These are phyloP conservation scores for Mycosphaerella sp. DNA, from an alignment of 2,329 filamentous ascomycete genomes.

Conservation along the genomic window DNA sequence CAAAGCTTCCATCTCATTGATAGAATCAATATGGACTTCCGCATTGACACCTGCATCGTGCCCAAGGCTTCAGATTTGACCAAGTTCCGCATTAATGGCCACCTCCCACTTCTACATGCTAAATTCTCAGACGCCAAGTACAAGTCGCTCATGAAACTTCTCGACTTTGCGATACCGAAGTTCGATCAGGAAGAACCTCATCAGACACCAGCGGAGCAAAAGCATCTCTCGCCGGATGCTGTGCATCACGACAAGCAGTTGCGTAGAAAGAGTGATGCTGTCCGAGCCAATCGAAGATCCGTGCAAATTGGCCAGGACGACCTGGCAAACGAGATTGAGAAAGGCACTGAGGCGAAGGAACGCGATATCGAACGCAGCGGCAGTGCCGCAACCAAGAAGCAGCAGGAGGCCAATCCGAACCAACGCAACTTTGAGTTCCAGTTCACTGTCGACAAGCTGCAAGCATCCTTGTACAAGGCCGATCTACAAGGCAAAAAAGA, in stretches of 20 bases:
- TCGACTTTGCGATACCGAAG: conserved; percentile 89
- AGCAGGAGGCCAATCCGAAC: conserved; percentile 55
- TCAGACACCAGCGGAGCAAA: conserved; percentile 27
- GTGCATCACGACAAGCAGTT: conserved; percentile 32
- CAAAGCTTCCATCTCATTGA: conserved; percentile 86
- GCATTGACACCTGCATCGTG: conserved; percentile 93
- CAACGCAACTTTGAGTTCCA: conserved; percentile 94
- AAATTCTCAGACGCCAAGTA: conserved; percentile 93
- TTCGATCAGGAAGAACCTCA: conserved; percentile 45
- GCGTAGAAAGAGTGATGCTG: conserved; percentile 34
- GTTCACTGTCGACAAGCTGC: conserved; percentile 89
- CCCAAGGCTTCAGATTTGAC: conserved; percentile 91
- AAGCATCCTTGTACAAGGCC: conserved; percentile 84
- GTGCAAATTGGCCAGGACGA: conserved; percentile 67
- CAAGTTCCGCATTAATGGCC: conserved; percentile 83
- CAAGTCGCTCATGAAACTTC: conserved; percentile 91
- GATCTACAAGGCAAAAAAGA: conserved; percentile 69
- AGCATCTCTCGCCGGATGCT: conserved; percentile 26
- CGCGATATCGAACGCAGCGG: conserved; percentile 36
- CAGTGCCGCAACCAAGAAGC: conserved; percentile 32
- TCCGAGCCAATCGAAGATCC: conserved; percentile 59
- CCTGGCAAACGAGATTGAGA: conserved; percentile 63
- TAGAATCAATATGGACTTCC: conserved; percentile 94
- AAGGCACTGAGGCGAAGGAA: conserved; percentile 51
- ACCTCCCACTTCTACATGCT: conserved; percentile 85